phyloP scores from a whole-genome alignment of 352 stramenopile genomes.

The Thraustotheca clavata region DNA sequence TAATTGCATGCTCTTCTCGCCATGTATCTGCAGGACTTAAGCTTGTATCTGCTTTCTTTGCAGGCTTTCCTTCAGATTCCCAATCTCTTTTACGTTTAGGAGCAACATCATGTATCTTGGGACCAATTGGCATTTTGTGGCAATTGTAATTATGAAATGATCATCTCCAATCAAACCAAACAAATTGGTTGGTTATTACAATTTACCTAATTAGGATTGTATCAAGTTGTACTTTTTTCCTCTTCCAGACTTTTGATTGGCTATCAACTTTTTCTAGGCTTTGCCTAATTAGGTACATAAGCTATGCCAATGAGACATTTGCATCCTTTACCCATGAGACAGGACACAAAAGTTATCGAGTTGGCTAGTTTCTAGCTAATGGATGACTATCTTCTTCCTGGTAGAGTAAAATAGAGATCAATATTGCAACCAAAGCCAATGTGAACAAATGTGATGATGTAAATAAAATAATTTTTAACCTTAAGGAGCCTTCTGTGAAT shows the following conservation, averaged over 20 bases:
- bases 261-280: neutral
- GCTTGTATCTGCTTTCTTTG: slow-evolving; percentile 1
- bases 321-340: neutral
- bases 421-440: neutral
- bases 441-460: neutral
- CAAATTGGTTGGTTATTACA: slow-evolving; percentile 12
- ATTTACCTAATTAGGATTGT: neutral
- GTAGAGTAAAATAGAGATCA: neutral
- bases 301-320: neutral
- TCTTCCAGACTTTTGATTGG: neutral
- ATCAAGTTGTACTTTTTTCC: neutral
- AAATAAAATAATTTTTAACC: slow-evolving; percentile 4
- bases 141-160: slow-evolving; percentile 1
- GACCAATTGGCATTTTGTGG: slow-evolving; percentile 6
- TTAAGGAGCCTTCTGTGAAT: too few species aligned
- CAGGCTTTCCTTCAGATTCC: neutral
- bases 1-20: slow-evolving; percentile 11
- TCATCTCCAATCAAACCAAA: neutral
- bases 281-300: neutral
- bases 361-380: neutral
- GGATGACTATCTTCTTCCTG: neutral
- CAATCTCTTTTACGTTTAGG: slow-evolving; percentile 18
- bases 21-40: neutral
- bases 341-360: neutral
- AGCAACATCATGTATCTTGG: neutral